Conservation (phyloP, 306 rosid species). For the Rosa lucieae region DNA sequence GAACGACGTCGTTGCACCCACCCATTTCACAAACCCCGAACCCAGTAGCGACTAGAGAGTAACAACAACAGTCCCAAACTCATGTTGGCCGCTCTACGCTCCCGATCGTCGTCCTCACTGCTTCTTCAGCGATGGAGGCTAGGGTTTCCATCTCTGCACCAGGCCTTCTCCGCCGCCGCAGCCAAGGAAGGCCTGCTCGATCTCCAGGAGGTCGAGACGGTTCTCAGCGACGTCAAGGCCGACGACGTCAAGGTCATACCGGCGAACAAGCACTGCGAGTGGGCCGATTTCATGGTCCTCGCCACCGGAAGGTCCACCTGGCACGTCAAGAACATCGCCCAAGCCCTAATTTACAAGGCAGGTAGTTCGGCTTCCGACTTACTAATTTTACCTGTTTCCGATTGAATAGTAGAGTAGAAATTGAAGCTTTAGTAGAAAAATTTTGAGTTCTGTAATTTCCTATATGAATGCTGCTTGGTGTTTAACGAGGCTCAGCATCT, state of each 20-base stretch:
- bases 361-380: neutral
- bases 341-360: conserved; percentile 89
- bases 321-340: conserved; percentile 96
- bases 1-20: neutral
- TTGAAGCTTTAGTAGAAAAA: neutral
- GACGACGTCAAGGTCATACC: conserved; percentile 79
- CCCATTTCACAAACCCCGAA: neutral
- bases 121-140: conserved; percentile 44
- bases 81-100: conserved; percentile 49
- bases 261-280: conserved; percentile 47
- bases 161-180: conserved; percentile 26
- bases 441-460: neutral
- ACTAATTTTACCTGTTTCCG: neutral
- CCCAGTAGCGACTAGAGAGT: neutral
- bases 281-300: conserved; percentile 90
- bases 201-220: conserved; percentile 72
- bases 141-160: conserved; percentile 27
- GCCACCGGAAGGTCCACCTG: conserved; percentile 90
- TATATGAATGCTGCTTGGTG: neutral
- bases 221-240: conserved; percentile 78
- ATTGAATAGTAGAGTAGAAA: neutral
- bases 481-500: neutral
- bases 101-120: conserved; percentile 23
- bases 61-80: too few relatives aligned
- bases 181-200: conserved; percentile 36